Base-by-base conservation (phyloP, 495 filamentous ascomycete genomes). In the Neurospora sp. region DNA sequence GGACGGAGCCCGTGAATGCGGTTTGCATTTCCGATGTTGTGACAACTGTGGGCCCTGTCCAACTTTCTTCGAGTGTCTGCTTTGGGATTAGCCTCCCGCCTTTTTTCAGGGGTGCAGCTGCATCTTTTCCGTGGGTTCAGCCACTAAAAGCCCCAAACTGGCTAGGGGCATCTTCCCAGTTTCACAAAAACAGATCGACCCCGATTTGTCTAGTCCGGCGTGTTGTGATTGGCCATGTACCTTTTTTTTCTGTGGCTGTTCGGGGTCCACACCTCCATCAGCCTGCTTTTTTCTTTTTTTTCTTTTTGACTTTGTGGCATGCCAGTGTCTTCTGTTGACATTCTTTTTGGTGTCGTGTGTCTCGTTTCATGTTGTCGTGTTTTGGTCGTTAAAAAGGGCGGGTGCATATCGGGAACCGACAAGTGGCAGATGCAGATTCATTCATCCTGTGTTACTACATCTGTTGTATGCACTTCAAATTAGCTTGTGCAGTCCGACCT, bases 101-200 rank as follows among this genome's bases (percentile, higher is more conserved):
- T 4, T 0, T 27, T 7, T 8, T 14, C 48, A 59, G 48, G 48
- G 48, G 48, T 59, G 10, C 48, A 42, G 38, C 35, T 42, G 69
- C 39, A 70, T 42, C 42, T 22, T 70, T 27, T 14, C 31, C 20
- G 40, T 1, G 35, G 18, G 14, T 40, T 73, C 44, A 42, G 71
- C 73, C 68, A 75, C 45, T 72, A 8, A 65, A 70, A 40, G 44
- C 10, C 42, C n/a, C 42, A 14, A 22, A 38, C 20, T 22, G 48
- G 48, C 20, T 41, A 40, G 22, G 10, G 44, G 37, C 53, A 69
- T 20, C 20, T 42, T 72, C 45, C 72, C 65, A 70, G 74, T 75
- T 75, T 75, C 74, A 75, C 65, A n/a, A 31, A 27, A 59, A 59
- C 20, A 59, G 48, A 59, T 59, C 20, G 48, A 27, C 22, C 48